Percentiles rank a stretch among this genome's conserved stretches.
These are phyloP conservation scores for Linum trigynum DNA, from an alignment of 345 rosid species.

Conservation along the genomic window DNA sequence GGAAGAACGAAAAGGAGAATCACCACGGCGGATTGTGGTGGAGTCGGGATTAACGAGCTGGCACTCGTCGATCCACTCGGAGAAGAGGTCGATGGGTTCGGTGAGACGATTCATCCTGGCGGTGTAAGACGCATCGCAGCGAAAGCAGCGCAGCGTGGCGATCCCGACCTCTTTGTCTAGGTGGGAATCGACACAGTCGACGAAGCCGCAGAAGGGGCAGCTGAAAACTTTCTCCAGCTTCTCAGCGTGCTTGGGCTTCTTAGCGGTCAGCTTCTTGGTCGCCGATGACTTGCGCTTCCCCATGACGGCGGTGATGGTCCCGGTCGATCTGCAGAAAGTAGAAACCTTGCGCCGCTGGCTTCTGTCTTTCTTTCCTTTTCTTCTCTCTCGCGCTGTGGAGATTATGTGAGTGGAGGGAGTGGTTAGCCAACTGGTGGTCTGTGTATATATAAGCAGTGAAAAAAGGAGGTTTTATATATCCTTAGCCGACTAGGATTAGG, in stretches of 20 bases:
- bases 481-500: no score
- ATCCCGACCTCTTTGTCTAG: neutral
- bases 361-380: no score
- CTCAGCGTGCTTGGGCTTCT: neutral
- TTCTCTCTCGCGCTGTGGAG: no score
- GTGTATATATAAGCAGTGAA: no score
- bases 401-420: no score
- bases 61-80: neutral
- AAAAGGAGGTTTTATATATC: no score
- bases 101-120: neutral
- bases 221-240: neutral
- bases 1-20: no score
- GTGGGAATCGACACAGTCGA: neutral
- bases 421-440: no score
- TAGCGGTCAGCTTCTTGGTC: neutral
- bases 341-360: no score
- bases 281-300: neutral
- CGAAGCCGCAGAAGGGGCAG: neutral
- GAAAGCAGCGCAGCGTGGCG: neutral
- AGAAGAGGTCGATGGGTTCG: neutral
- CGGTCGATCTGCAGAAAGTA: no score
- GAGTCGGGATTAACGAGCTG: neutral
- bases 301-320: neutral
- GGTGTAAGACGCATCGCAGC: neutral
- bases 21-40: neutral